Percentiles rank a stretch among this genome's conserved stretches.
Conservation (phyloP, 345 rosid species). For the Bruguiera parviflora region DNA sequence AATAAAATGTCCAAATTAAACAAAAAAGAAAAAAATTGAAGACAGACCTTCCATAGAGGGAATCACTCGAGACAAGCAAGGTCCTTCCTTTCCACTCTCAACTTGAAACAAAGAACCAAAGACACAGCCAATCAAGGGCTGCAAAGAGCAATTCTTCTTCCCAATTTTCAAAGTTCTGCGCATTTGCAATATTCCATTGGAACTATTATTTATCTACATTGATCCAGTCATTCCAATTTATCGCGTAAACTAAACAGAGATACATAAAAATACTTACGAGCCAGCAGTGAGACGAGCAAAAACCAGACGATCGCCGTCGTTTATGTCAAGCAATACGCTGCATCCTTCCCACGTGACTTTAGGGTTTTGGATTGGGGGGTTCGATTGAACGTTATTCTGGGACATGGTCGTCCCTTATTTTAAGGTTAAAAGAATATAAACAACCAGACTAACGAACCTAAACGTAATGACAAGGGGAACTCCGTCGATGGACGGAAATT, state of each 20-base stretch:
- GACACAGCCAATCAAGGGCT: slow-evolving; percentile 77
- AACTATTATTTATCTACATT: not conserved
- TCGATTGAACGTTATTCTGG: not conserved
- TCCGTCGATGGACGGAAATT: not conserved
- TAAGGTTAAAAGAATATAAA: no score
- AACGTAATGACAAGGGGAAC: no score
- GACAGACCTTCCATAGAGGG: slow-evolving; percentile 53
- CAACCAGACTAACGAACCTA: no score
- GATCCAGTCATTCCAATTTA: not conserved
- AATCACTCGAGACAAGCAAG: slow-evolving; percentile 47
- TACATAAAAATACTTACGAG: slow-evolving; percentile 45
- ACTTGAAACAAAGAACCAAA: slow-evolving; percentile 82
- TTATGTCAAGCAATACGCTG: slow-evolving; percentile 90
- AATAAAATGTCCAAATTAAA: not conserved
- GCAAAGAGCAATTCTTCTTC: slow-evolving; percentile 54
- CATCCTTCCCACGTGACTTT: slow-evolving; percentile 84
- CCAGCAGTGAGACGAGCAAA: slow-evolving; percentile 80
- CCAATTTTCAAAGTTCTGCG: slow-evolving; percentile 73
- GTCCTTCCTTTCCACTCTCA: slow-evolving; percentile 59
- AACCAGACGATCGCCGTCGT: slow-evolving; percentile 92
- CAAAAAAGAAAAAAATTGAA: not conserved
- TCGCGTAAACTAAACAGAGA: not conserved
- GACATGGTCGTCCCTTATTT: slow-evolving; percentile 14
- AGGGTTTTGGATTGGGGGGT: slow-evolving; percentile 23
- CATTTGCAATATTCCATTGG: not conserved